Percentiles rank a stretch among this genome's conserved stretches.
phyloP scores from a whole-genome alignment of 805 yeast genomes.

The Candida germanica region DNA sequence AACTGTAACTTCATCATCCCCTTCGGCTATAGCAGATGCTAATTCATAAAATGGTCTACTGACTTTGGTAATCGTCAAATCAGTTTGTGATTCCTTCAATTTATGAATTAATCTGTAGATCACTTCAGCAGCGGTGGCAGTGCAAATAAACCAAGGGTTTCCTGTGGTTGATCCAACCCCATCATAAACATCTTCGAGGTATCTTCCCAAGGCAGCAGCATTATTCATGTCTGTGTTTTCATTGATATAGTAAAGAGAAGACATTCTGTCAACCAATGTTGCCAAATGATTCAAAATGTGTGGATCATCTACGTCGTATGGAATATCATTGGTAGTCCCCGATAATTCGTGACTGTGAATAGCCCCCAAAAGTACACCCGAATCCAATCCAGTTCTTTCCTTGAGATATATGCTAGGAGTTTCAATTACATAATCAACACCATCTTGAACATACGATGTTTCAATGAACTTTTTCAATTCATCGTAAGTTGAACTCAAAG shows the following conservation, averaged over 20 bases:
- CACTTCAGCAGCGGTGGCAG: conserved; percentile 66
- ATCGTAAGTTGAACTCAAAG: conserved; percentile 27
- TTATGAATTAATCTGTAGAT: conserved; percentile 54
- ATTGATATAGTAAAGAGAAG: conserved; percentile 74
- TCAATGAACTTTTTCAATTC: conserved; percentile 39
- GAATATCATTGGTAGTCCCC: conserved; percentile 41
- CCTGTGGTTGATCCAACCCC: conserved; percentile 73
- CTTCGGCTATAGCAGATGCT: conserved; percentile 21
- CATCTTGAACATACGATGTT: conserved; percentile 20
- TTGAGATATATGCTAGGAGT: conserved; percentile 53
- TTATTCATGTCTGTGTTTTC: conserved; percentile 23
- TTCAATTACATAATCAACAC: conserved; percentile 55
- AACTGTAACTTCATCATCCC: conserved; percentile 20
- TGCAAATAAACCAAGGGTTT: conserved; percentile 89
- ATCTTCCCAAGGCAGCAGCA: conserved; percentile 81
- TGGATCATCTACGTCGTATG: conserved; percentile 60
- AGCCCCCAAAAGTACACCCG: conserved; percentile 62
- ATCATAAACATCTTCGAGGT: conserved; percentile 88
- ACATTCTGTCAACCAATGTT: conserved; percentile 66
- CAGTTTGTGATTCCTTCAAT: conserved; percentile 34
- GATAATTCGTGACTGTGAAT: conserved; percentile 45
- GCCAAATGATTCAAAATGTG: conserved; percentile 61
- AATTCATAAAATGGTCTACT: conserved; percentile 29
- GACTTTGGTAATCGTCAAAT: conserved; percentile 39
- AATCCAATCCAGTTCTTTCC: conserved; percentile 69